Evolutionary conservation across 2,329 filamentous ascomycete species (phyloP), one percentile per base, ranked within the genome.

Genomic region (Aspergillus sp.): DNA sequence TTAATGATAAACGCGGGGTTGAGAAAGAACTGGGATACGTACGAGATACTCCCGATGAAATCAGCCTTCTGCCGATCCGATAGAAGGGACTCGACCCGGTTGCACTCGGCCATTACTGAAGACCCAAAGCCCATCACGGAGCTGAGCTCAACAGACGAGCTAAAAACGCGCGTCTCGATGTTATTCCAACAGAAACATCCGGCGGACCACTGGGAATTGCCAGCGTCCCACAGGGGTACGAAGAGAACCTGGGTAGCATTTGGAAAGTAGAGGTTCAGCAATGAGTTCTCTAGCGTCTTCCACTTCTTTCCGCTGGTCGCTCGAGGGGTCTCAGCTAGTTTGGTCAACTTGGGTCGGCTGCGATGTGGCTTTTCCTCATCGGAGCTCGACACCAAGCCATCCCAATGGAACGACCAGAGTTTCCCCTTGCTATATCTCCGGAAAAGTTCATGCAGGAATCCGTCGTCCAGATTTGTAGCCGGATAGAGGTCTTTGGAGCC

Each of bases 151-250:
- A 72, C 69, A 1, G 67, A 63, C 5, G 68, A 62, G 49, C 62
- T 68, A 52, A 75, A 70, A 32, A 72, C 66, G 13, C 66, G 64
- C 5, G 69, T 72, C 44, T 72, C 69, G 1, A 60, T 40, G n/a
- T 61, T 64, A 21, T 63, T 76, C 71, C 73, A 77, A 34, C 73
- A 78, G 49, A 73, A 77, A 60, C 69, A 76, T 47, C 68, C 78
- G 16, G 68, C 72, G 56, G 77, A 69, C 76, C 78, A 75, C 57
- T 79, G 66, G 41, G 75, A 72, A 17, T 70, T 72, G 13, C 73
- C 73, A 14, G 75, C 72, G 58, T 81, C 79, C 75, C 78, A 81
- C 0, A 81, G 58, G 0, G 79, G 79, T 5, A 81, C 64, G 52
- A 81, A 81, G 3, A 80, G 70, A 4, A 82, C 66, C 46, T 78